These are phyloP conservation scores for Lactarius pseudohatsudake DNA, from an alignment of 768 basidiomycete species.

Conservation along the genomic window DNA sequence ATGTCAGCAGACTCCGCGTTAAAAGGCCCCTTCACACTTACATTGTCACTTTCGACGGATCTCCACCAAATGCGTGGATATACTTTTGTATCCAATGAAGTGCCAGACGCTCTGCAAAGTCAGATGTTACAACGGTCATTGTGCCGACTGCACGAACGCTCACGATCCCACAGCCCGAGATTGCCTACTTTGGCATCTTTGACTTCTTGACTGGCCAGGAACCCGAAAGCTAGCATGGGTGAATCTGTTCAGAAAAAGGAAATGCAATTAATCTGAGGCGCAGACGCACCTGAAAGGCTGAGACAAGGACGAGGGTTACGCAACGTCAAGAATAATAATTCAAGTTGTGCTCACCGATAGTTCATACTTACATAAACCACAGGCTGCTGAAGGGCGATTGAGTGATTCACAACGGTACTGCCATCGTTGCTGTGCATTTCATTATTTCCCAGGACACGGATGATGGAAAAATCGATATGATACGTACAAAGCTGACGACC, in stretches of 20 bases:
- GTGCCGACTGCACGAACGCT: slow-evolving; percentile 28
- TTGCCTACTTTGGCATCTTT: slow-evolving; percentile 55
- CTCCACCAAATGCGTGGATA: slow-evolving; percentile 62
- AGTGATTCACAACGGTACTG: slow-evolving; percentile 27
- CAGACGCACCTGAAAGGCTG: slow-evolving; percentile 18
- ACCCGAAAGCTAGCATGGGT: slow-evolving; percentile 44
- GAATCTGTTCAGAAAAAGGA: background rate
- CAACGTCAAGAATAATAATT: background rate
- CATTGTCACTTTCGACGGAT: slow-evolving; percentile 58
- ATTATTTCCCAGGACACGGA: background rate
- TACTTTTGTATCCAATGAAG: slow-evolving; percentile 67
- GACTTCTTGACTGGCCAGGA: slow-evolving; percentile 51
- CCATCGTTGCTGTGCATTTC: slow-evolving; percentile 6
- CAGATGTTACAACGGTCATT: no score
- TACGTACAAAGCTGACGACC: background rate
- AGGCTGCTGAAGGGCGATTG: slow-evolving; percentile 30
- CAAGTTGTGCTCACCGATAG: slow-evolving; percentile 26
- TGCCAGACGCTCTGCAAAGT: slow-evolving; percentile 50
- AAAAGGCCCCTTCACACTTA: slow-evolving; percentile 34
- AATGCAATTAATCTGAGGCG: background rate
- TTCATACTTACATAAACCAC: slow-evolving; percentile 33
- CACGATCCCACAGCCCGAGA: slow-evolving; percentile 63
- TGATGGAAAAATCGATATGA: no score
- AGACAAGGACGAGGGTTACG: background rate
- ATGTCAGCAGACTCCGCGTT: background rate